phyloP scores from a whole-genome alignment of 2,329 filamentous ascomycete genomes.

The Talaromyces sp. region DNA sequence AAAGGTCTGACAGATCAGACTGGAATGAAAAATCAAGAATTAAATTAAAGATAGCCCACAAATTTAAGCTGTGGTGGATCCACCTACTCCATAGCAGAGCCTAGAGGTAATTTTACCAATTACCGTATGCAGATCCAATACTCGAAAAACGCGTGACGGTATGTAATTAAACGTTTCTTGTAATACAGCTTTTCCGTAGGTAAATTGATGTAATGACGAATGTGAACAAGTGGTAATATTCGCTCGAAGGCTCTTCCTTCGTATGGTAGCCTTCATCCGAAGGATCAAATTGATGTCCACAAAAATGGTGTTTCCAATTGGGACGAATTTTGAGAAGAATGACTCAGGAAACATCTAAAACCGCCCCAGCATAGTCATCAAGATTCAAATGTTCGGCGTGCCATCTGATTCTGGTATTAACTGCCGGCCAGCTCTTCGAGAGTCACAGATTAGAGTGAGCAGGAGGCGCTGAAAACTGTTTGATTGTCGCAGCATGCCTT shows the following conservation, averaged over 20 bases:
- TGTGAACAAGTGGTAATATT: not conserved
- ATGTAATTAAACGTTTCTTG: not conserved
- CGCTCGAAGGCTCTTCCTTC: not conserved
- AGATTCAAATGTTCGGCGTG: not conserved
- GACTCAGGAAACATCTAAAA: not conserved
- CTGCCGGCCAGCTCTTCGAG: not conserved
- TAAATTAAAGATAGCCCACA: not conserved
- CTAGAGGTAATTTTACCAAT: not conserved
- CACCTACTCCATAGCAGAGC: not conserved
- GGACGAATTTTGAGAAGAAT: not conserved
- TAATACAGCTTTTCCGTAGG: not conserved
- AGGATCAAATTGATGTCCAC: not conserved
- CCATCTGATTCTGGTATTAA: not conserved
- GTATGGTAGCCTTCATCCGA: not conserved
- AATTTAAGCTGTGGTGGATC: not conserved
- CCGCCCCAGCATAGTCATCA: not conserved
- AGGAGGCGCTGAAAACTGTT: not conserved
- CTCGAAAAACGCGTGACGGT: not conserved
- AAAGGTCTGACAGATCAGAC: not conserved
- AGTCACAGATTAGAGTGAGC: not conserved
- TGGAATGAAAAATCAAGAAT: not conserved
- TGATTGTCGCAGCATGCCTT: not conserved
- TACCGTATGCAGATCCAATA: not conserved
- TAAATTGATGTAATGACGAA: not conserved
- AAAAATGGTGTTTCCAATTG: not conserved